Evolutionary conservation across 2,329 filamentous ascomycete genomes (phyloP), one percentile per base, ranked within the genome.

Genomic region (Mollisia scopiformis): DNA sequence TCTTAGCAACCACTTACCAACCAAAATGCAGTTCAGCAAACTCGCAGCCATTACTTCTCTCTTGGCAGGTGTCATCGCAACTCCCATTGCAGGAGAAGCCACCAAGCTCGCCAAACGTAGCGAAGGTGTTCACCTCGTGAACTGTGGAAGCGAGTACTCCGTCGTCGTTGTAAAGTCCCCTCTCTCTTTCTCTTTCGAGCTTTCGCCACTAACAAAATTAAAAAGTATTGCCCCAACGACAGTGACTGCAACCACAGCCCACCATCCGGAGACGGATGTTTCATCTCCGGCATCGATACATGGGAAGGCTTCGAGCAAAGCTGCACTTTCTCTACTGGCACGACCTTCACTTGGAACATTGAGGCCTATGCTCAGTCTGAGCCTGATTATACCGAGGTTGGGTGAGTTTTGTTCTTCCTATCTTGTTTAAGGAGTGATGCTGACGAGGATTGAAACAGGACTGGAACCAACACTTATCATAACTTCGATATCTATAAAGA

Each of bases 91-190:
- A 11, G n/a, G 43, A 19, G 27, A 27, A 11, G 21, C n/a, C 43
- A 47, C 43, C 39, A 58, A 47, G 25, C 37, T 58, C 21, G 11
- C 47, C 27, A 58, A 54, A 39, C 19, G 57, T 13, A 27, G 33
- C 4, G 50, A 58, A 37, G 57, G 49, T 7, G n/a, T 58, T 14
- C 57, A 58, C 19, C 41, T 58, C 11, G 50, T 58, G 16, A 58
- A 58, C 21, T 58, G 57, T 23, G 37, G 27, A 11, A n/a, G 49
- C 16, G 25, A 21, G 2, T 58, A 58, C 25, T 58, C 50, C 21
- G 28, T 47, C 28, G 50, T 58, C 3, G 35, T 58, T 6, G 56
- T 53, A 53, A 27, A 35, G 11, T n/a, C 35, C n/a, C 19, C 6
- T 49, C 27, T 14, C 21, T 0, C 21, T n/a, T n/a, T n/a, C n/a